These are phyloP conservation scores for Pseudoperonospora humuli DNA, from an alignment of 352 stramenopile genomes.

Conservation along the genomic window DNA sequence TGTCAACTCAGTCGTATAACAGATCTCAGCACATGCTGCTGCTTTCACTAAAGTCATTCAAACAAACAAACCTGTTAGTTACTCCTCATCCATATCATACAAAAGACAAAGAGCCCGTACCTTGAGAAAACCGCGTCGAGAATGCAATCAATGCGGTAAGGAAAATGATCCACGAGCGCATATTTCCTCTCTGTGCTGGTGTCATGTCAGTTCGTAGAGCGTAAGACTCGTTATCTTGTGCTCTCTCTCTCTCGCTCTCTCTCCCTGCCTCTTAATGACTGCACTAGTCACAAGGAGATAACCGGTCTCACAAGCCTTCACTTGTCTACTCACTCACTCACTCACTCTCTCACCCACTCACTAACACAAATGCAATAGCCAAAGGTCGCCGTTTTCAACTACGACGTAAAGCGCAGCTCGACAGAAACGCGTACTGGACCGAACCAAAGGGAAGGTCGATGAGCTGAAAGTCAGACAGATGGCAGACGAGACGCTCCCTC, in stretches of 20 bases:
- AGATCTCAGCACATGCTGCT: constrained; percentile 26
- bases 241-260: constrained; percentile 3
- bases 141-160: not conserved
- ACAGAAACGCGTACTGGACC: not conserved
- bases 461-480: too few species aligned
- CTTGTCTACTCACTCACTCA: too few species aligned
- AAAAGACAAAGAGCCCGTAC: not conserved
- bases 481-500: too few species aligned
- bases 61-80: not conserved
- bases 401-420: not conserved
- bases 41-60: constrained; percentile 16
- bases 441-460: constrained; percentile 13
- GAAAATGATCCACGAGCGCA: constrained; percentile 8
- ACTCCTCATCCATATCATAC: not conserved
- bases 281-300: constrained; percentile 13
- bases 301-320: too few species aligned
- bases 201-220: too few species aligned
- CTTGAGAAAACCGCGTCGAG: constrained; percentile 1
- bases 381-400: not conserved
- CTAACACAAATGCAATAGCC: not conserved
- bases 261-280: constrained; percentile 6
- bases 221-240: not conserved
- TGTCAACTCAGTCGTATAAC: constrained; percentile 28
- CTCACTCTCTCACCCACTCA: too few species aligned
- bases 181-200: not conserved